These are phyloP conservation scores for Aspergillus versicolor DNA, from an alignment of 2,329 filamentous ascomycete genomes.

Conservation along the genomic window DNA sequence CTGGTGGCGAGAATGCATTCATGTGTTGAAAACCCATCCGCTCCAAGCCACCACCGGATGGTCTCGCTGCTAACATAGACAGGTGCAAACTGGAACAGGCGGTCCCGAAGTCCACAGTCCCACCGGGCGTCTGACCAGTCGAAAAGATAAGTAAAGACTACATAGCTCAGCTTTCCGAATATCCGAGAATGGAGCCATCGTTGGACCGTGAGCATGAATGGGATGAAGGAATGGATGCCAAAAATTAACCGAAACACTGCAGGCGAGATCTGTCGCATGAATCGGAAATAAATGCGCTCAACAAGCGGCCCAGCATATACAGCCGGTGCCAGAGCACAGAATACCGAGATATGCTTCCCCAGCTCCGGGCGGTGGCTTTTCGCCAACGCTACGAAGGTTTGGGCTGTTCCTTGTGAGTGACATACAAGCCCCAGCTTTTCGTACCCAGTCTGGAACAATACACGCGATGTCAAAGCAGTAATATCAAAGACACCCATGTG, in stretches of 20 bases:
- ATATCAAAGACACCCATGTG: constrained; percentile 92
- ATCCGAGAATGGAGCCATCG: constrained; percentile 60
- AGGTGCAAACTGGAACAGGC: constrained; percentile 90
- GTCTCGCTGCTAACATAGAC: constrained; percentile 86
- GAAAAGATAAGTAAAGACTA: constrained; percentile 86
- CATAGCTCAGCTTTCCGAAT: constrained; percentile 82
- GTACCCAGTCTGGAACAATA: constrained; percentile 80
- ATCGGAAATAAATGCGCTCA: constrained; percentile 84
- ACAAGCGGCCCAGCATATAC: constrained; percentile 87
- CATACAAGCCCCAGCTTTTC: constrained; percentile 77
- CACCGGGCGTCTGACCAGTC: constrained; percentile 81
- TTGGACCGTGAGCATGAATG: constrained; percentile 88
- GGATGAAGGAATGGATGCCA: constrained; percentile 90
- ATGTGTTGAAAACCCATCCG: constrained; percentile 79
- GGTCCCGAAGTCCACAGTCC: constrained; percentile 74
- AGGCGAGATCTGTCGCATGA: constrained; percentile 79
- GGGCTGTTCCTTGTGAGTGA: constrained; percentile 88
- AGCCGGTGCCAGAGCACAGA: constrained; percentile 86
- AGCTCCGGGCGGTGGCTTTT: constrained; percentile 87
- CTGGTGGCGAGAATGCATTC: constrained; percentile 83
- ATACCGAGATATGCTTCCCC: constrained; percentile 78
- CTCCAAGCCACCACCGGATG: constrained; percentile 94
- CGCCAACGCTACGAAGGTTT: constrained; percentile 82
- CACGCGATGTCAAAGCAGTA: constrained; percentile 73
- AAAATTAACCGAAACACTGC: constrained; percentile 77